Percentiles rank a stretch among this genome's conserved stretches.
These are phyloP conservation scores for Rubia balearica DNA, from an alignment of 305 asterid species.

Conservation along the genomic window DNA sequence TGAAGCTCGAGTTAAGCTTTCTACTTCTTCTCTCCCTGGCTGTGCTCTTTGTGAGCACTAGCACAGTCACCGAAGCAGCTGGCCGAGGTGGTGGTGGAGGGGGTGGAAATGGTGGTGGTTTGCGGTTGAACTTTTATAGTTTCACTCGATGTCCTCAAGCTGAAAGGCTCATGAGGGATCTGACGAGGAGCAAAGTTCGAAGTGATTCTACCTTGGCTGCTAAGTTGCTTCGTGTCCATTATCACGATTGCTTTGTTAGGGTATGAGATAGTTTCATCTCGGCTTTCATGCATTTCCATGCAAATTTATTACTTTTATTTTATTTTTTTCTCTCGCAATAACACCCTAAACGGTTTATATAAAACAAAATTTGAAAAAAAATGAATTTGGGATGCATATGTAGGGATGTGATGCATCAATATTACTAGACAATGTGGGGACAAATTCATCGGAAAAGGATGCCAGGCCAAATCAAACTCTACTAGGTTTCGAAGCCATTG, in stretches of 20 bases:
- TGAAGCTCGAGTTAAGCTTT: not conserved
- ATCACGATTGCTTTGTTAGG: constrained; percentile 47
- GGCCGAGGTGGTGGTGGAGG: not conserved
- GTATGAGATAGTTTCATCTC: not conserved
- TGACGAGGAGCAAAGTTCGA: constrained; percentile 24
- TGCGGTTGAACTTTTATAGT: constrained; percentile 22
- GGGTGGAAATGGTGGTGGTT: not conserved
- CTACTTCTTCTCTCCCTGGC: constrained; percentile 13
- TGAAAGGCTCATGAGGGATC: constrained; percentile 29
- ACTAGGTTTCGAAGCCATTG: constrained; percentile 5
- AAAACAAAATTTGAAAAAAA: too few relatives aligned
- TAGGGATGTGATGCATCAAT: constrained; percentile 9
- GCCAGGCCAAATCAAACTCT: constrained; percentile 3
- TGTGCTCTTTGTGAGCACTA: constrained; percentile 7
- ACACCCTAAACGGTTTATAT: too few relatives aligned
- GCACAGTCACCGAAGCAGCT: not conserved
- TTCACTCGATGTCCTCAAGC: constrained; percentile 28
- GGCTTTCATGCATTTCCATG: too few relatives aligned
- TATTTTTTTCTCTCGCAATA: too few relatives aligned
- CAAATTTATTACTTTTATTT: too few relatives aligned
- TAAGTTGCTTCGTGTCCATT: constrained; percentile 45
- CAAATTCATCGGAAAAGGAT: constrained; percentile 3
- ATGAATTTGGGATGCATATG: not conserved
- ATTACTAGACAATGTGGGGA: constrained; percentile 2
- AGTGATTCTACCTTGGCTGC: constrained; percentile 30